Base-by-base conservation (phyloP, 2,329 filamentous ascomycete genomes). In the Raffaelea arxii region DNA sequence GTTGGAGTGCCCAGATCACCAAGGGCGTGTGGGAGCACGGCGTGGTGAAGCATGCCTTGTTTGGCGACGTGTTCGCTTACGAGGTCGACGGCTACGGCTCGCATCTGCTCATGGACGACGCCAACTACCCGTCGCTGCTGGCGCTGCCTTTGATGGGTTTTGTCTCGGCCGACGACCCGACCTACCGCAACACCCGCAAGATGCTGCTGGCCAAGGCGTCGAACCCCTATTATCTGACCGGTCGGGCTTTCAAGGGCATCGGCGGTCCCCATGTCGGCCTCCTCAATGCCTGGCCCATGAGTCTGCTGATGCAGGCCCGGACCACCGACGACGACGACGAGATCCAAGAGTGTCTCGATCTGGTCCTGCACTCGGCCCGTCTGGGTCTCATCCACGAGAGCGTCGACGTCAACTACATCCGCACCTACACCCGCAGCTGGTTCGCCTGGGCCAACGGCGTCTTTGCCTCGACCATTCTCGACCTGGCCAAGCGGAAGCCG, bases 381-480 rank as follows among this genome's bases (percentile, higher is more conserved):
- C 71, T 94, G 10, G 92, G 92, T 0, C 67, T 98, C 42, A 74
- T 98, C 2, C 91, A 98, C 58, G 92, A 98, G 68, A 94, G 86
- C 56, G 80, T 98, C 36, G 80, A 95, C 57, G 91, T 97, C 5
- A 81, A 91, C 51, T 59, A 65, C 36, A 56, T 68, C 3, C 50
- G 53, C n/a, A 67, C 70, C 21, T 97, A 92, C 63, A 96, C 91
- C 2, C 74, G 89, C 76, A 88, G 84, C 59, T 97, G 91, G 91
- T 97, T 97, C 62, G 88, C 91, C 3, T 97, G 90, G 92, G 92
- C 92, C 11, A 98, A 98, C 56, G 92, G 88, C 1, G 88, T 98
- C 11, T 97, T 95, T 65, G 89, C 91, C 14, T 83, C 88, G 63
- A 94, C 90, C 0, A 87, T 98, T 40, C 68, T 98, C 44, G 88